Conservation (phyloP, 2,329 filamentous ascomycete species). For the Seiridium unicorne region DNA sequence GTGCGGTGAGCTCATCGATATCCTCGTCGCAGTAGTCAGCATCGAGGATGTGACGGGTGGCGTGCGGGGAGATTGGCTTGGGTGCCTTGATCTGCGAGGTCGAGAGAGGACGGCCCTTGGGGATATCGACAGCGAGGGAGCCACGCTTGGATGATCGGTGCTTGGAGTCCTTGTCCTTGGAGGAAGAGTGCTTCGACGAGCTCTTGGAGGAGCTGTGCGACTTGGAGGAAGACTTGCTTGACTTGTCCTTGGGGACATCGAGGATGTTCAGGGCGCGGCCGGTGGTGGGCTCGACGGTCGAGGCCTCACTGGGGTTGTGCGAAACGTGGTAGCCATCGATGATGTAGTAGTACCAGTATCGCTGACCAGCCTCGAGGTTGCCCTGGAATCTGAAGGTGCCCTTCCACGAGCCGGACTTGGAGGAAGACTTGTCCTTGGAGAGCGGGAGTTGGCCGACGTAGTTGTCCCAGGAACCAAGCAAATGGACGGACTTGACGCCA, state of each 20-base stretch:
- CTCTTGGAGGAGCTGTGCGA: conserved; percentile 45
- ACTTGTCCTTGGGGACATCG: conserved; percentile 69
- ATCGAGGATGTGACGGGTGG: conserved; percentile 83
- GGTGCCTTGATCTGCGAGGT: conserved; percentile 88
- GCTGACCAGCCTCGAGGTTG: conserved; percentile 81
- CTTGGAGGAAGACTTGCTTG: conserved; percentile 41
- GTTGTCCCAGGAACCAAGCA: conserved; percentile 98
- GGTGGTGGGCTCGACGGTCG: conserved; percentile 92
- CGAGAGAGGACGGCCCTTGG: conserved; percentile 86
- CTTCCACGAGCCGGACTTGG: conserved; percentile 90
- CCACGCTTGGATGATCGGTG: conserved; percentile 47
- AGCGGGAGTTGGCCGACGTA: conserved; percentile 93
- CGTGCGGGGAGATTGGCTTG: conserved; percentile 83
- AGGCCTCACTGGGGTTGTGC: conserved; percentile 88
- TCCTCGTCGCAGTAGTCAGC: conserved; percentile 72
- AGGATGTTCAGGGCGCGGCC: conserved; percentile 97
- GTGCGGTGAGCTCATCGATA: conserved; percentile 76
- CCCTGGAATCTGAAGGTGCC: conserved; percentile 96
- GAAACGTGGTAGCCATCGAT: conserved; percentile 98
- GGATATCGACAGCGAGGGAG: conserved; percentile 64
- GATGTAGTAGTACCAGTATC: conserved; percentile 99
- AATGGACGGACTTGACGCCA: conserved; percentile 95
- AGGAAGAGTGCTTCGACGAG: conserved; percentile 35
- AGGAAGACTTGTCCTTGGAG: conserved; percentile 78
- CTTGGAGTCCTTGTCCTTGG: conserved; percentile 37